Percentiles rank a stretch among this genome's conserved stretches.
Evolutionary conservation across 2,329 filamentous ascomycete genomes (phyloP).

Genomic region (Talaromyces pinophilus): DNA sequence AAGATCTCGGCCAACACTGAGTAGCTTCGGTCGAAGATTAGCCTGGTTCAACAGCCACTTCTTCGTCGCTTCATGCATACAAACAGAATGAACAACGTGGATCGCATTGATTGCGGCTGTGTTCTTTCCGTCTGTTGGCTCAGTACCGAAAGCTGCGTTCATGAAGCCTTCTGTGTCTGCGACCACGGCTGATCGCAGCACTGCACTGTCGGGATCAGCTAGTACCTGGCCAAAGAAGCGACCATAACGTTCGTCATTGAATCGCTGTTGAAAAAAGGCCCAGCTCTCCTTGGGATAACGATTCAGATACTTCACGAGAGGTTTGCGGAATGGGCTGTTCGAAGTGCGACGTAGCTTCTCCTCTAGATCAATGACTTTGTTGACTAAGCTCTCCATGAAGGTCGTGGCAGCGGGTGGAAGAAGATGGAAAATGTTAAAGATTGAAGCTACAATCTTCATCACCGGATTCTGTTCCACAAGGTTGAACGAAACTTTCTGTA

Average conservation of each 20-base stretch:
- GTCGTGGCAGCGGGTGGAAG: slow-evolving; percentile 84
- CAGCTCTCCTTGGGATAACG: slow-evolving; percentile 88
- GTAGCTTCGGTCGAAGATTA: slow-evolving; percentile 59
- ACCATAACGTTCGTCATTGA: slow-evolving; percentile 84
- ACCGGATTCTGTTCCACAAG: slow-evolving; percentile 88
- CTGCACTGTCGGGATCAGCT: slow-evolving; percentile 69
- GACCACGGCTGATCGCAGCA: slow-evolving; percentile 72
- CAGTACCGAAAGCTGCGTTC: slow-evolving; percentile 63
- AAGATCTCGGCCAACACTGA: slow-evolving; percentile 72
- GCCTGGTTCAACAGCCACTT: slow-evolving; percentile 65
- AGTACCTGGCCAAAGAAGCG: slow-evolving; percentile 89
- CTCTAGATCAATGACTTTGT: slow-evolving; percentile 87
- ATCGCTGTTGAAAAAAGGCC: slow-evolving; percentile 72
- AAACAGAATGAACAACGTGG: slow-evolving; percentile 78
- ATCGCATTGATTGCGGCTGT: slow-evolving; percentile 84
- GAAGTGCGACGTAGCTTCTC: slow-evolving; percentile 80
- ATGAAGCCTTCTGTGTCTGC: slow-evolving; percentile 73
- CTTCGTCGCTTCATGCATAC: slow-evolving; percentile 63
- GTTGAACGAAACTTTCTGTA: slow-evolving; percentile 92
- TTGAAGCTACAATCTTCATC: slow-evolving; percentile 93
- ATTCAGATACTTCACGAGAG: slow-evolving; percentile 90
- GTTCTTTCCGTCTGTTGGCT: slow-evolving; percentile 67
- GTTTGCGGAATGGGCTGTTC: slow-evolving; percentile 85
- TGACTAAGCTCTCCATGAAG: slow-evolving; percentile 87
- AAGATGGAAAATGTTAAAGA: slow-evolving; percentile 97